Conservation (phyloP, 208 protist species). For the Trypanosoma vivax region DNA sequence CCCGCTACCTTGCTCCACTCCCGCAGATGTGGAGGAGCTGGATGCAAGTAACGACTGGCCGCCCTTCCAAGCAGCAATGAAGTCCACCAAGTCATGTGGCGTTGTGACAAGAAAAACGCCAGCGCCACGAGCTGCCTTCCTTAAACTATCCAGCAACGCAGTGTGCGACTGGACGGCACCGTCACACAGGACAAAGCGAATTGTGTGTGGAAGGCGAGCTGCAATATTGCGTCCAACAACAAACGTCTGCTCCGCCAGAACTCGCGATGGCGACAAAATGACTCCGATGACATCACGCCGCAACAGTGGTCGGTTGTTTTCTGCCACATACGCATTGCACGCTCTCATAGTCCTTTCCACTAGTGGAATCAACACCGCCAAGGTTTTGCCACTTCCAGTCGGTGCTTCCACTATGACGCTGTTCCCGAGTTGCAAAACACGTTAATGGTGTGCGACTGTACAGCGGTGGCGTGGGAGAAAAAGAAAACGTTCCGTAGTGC, state of each 20-base stretch:
- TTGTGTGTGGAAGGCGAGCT: slow-evolving; percentile 58
- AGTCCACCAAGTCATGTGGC: slow-evolving; percentile 53
- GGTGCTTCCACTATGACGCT: slow-evolving; percentile 92
- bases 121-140: slow-evolving; percentile 41
- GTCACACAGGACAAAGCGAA: slow-evolving; percentile 78
- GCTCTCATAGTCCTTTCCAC: slow-evolving; percentile 71
- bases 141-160: slow-evolving; percentile 35
- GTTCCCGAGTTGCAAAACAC: slow-evolving; percentile 28
- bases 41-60: background rate
- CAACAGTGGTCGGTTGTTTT: slow-evolving; percentile 47
- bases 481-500: slow-evolving; percentile 85
- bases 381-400: slow-evolving; percentile 97
- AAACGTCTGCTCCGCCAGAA: slow-evolving; percentile 83
- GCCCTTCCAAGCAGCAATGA: slow-evolving; percentile 28
- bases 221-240: slow-evolving; percentile 66
- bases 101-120: slow-evolving; percentile 78
- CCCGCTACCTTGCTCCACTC: background rate
- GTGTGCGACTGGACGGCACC: slow-evolving; percentile 40
- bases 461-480: slow-evolving; percentile 87
- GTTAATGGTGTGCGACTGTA: slow-evolving; percentile 70
- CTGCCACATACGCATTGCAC: slow-evolving; percentile 42
- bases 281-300: slow-evolving; percentile 60
- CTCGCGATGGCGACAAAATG: slow-evolving; percentile 77
- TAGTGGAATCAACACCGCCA: slow-evolving; percentile 90
- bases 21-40: no score